A percentile compares a stretch with the other conserved stretches of the same genome.
phyloP scores from a whole-genome alignment of 2,329 filamentous ascomycete genomes.

The Botryotinia calthae region DNA sequence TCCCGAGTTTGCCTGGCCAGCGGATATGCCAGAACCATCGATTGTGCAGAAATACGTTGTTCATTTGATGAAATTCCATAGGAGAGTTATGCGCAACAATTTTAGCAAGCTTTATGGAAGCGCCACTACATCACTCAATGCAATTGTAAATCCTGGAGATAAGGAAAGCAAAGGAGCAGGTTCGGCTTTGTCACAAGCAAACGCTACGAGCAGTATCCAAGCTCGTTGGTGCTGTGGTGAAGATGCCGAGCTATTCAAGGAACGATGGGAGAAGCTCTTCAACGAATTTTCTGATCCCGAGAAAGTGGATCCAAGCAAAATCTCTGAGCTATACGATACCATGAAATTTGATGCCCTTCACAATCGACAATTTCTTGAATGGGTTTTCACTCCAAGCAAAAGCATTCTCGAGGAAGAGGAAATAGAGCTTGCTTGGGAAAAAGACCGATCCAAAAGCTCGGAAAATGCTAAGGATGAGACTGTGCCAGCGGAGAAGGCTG shows the following conservation, averaged over 20 bases:
- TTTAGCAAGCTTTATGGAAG: constrained; percentile 74
- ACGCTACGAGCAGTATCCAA: constrained; percentile 70
- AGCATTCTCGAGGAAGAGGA: constrained; percentile 71
- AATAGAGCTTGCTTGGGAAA: constrained; percentile 38
- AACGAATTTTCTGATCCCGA: constrained; percentile 94
- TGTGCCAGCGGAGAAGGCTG: constrained; percentile 31
- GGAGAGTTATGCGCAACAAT: constrained; percentile 91
- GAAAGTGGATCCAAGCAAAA: constrained; percentile 98
- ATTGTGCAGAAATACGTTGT: constrained; percentile 90
- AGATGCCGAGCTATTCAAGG: constrained; percentile 89
- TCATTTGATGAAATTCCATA: constrained; percentile 96
- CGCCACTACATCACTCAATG: constrained; percentile 60
- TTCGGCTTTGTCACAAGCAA: constrained; percentile 55
- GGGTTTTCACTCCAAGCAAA: constrained; percentile 89
- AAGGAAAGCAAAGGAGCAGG: constrained; percentile 34
- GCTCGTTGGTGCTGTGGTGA: constrained; percentile 95
- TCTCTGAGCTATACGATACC: constrained; percentile 96
- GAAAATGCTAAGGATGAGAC: constrained; percentile 30
- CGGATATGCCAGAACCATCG: constrained; percentile 90
- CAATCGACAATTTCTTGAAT: constrained; percentile 93
- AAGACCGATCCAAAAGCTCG: constrained; percentile 30
- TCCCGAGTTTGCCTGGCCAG: constrained; percentile 96
- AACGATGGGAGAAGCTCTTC: constrained; percentile 98
- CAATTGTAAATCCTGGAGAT: constrained; percentile 51
- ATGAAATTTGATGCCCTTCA: constrained; percentile 99